phyloP scores from a whole-genome alignment of 78 protist genomes.

The Dictyostelium brefeldianum region DNA sequence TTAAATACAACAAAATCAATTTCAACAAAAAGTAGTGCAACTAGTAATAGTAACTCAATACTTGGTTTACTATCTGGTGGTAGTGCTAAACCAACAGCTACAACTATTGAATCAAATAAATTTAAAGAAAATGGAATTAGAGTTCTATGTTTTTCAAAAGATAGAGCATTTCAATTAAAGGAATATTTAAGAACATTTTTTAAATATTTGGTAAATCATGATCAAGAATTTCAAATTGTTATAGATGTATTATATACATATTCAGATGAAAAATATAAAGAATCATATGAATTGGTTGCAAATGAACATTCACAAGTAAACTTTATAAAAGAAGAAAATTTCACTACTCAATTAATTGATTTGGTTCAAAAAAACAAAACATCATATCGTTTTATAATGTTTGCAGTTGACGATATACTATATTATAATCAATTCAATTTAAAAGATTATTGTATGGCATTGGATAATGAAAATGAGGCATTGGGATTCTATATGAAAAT shows the following conservation, averaged over 20 bases:
- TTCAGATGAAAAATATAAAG: slow-evolving; percentile 35
- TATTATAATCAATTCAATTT: slow-evolving; percentile 43
- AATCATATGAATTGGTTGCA: slow-evolving; percentile 4
- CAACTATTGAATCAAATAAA: neutral
- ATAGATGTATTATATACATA: slow-evolving; percentile 36
- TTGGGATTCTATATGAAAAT: slow-evolving; percentile 67
- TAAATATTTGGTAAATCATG: neutral
- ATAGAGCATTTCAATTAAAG: slow-evolving; percentile 63
- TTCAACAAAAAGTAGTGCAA: neutral
- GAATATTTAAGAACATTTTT: slow-evolving; percentile 46
- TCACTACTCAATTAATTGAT: slow-evolving; percentile 17
- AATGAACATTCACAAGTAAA: neutral
- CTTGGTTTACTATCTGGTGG: neutral
- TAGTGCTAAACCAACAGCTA: neutral
- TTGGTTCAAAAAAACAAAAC: neutral
- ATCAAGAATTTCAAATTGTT: neutral
- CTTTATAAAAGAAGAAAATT: slow-evolving; percentile 53
- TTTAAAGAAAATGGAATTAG: slow-evolving; percentile 42
- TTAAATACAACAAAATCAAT: neutral
- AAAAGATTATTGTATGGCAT: neutral
- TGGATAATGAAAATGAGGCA: neutral
- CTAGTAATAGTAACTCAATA: neutral
- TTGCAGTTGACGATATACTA: slow-evolving; percentile 69
- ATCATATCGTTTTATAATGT: slow-evolving; percentile 4
- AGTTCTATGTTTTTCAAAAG: slow-evolving; percentile 70